phyloP scores from a whole-genome alignment of 2,329 filamentous ascomycete species.

The Verticillium isaacii region DNA sequence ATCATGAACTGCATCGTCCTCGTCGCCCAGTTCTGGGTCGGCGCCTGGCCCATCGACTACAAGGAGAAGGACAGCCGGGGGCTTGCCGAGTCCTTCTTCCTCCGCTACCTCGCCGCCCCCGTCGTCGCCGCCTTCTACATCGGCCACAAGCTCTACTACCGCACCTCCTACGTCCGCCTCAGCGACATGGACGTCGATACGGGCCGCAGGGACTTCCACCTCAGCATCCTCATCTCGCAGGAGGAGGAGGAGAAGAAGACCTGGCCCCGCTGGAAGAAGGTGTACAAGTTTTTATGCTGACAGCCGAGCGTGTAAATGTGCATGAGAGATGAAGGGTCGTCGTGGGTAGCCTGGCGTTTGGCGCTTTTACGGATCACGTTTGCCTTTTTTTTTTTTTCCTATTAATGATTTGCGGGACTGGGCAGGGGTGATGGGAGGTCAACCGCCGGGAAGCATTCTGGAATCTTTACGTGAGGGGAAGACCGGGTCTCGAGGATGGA shows the following conservation, averaged over 20 bases:
- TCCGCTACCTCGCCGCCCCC: constrained; percentile 65
- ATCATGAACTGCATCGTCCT: constrained; percentile 71
- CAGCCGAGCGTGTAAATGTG: background rate
- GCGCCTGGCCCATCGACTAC: constrained; percentile 68
- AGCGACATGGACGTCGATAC: constrained; percentile 84
- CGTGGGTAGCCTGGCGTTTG: background rate
- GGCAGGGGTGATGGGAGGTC: too few species aligned
- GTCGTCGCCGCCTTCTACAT: constrained; percentile 65
- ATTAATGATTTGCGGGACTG: too few species aligned
- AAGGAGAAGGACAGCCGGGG: constrained; percentile 32
- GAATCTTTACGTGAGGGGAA: too few species aligned
- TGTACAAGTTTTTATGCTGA: constrained; percentile 72
- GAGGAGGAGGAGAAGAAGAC: constrained; percentile 67
- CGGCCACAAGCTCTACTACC: constrained; percentile 70
- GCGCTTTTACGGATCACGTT: background rate
- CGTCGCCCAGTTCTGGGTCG: constrained; percentile 83
- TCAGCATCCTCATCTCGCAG: constrained; percentile 72
- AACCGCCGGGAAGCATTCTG: too few species aligned
- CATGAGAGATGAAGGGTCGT: background rate
- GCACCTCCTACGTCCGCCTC: constrained; percentile 61
- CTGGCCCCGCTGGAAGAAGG: constrained; percentile 74
- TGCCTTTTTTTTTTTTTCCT: too few species aligned
- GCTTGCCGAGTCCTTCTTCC: constrained; percentile 65
- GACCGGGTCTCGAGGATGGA: too few species aligned
- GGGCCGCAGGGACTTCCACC: constrained; percentile 78